Evolutionary conservation across 331 rosid genomes (phyloP).

Genomic region (Phaseolus coccineus): DNA sequence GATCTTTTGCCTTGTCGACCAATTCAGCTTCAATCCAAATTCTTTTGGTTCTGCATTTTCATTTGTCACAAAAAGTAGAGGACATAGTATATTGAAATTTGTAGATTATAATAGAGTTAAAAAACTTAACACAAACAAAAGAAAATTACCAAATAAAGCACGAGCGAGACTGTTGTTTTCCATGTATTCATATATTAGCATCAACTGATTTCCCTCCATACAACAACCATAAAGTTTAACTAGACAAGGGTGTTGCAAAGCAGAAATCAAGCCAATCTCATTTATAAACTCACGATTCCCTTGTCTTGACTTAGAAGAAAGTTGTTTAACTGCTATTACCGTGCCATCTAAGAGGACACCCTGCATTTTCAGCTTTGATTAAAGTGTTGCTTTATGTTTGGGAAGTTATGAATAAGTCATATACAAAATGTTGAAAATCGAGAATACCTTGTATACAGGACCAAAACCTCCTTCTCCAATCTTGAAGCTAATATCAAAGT

Average conservation of each 20-base stretch:
- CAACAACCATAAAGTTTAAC: slow-evolving; percentile 69
- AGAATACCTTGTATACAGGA: slow-evolving; percentile 65
- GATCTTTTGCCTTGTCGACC: slow-evolving; percentile 60
- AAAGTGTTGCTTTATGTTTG: too few species aligned
- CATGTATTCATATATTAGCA: slow-evolving; percentile 62
- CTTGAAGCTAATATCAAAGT: slow-evolving; percentile 43
- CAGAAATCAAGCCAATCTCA: slow-evolving; percentile 56
- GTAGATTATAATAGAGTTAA: too few species aligned
- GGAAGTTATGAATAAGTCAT: background rate
- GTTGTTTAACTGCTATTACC: slow-evolving; percentile 57
- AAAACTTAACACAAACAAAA: too few species aligned
- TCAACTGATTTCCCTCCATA: slow-evolving; percentile 54
- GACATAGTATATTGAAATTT: too few species aligned
- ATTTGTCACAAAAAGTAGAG: too few species aligned
- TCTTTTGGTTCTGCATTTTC: slow-evolving; percentile 44
- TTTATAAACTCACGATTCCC: slow-evolving; percentile 56
- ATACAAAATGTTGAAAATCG: background rate
- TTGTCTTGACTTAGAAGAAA: slow-evolving; percentile 70
- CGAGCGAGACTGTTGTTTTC: slow-evolving; percentile 59
- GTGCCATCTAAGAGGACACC: slow-evolving; percentile 52
- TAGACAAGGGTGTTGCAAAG: slow-evolving; percentile 63
- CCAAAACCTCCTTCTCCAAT: slow-evolving; percentile 86
- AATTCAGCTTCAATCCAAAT: slow-evolving; percentile 47
- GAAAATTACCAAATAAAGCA: slow-evolving; percentile 51
- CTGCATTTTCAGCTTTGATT: slow-evolving; percentile 26